Evolutionary conservation across 768 basidiomycete species (phyloP).

Genomic region (Leccinum subgranulosum): DNA sequence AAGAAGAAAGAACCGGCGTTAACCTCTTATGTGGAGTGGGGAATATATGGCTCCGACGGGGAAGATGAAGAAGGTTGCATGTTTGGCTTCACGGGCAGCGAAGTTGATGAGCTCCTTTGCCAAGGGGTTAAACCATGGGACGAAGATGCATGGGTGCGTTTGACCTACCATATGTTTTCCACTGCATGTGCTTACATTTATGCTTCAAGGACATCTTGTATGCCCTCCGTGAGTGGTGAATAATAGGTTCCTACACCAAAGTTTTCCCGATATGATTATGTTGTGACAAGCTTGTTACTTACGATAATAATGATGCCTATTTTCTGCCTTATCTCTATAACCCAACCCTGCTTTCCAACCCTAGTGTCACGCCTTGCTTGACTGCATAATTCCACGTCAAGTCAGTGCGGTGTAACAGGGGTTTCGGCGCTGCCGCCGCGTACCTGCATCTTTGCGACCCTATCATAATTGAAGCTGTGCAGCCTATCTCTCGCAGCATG

Average conservation of each 20-base stretch:
- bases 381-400: not conserved
- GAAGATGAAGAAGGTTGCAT: not conserved
- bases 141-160: slow-evolving; percentile 38
- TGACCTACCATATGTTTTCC: too few relatives aligned
- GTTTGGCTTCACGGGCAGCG: not conserved
- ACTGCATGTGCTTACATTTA: not conserved
- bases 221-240: not conserved
- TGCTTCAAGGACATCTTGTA: slow-evolving; percentile 16
- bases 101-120: not conserved
- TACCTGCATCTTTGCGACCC: not conserved
- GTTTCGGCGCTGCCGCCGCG: not conserved
- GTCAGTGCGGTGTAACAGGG: not conserved
- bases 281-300: not conserved
- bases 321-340: not conserved
- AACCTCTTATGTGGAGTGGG: not conserved
- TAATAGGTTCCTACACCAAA: not conserved
- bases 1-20: not conserved
- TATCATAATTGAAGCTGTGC: not conserved
- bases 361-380: not conserved
- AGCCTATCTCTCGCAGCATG: not conserved
- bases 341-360: not conserved
- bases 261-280: not conserved
- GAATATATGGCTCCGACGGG: not conserved
- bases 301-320: not conserved
- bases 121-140: slow-evolving; percentile 42